Conservation (phyloP, 2,329 filamentous ascomycete species). For the Ascochyta clinopodiicola region DNA sequence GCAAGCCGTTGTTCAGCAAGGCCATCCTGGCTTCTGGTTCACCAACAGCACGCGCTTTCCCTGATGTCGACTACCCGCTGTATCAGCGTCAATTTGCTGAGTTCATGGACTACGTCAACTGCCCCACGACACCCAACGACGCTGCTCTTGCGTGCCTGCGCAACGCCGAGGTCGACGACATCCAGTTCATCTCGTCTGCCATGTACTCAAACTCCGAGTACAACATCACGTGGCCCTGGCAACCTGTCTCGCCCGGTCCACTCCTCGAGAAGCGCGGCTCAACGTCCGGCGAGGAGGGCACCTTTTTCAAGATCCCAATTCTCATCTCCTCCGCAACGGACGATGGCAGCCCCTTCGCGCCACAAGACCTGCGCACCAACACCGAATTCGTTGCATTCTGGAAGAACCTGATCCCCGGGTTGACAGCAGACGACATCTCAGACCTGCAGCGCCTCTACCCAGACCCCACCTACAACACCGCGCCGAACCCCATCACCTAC, state of each 20-base stretch:
- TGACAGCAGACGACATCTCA: constrained; percentile 36
- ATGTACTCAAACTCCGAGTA: constrained; percentile 50
- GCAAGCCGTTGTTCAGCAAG: constrained; percentile 41
- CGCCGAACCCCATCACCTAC: constrained; percentile 13
- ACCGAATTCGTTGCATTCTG: constrained; percentile 45
- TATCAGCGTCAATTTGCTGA: constrained; percentile 39
- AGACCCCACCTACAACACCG: constrained; percentile 19
- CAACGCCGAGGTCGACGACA: constrained; percentile 44
- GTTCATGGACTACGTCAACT: constrained; percentile 41
- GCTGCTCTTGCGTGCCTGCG: constrained; percentile 51
- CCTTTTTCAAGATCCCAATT: constrained; percentile 43
- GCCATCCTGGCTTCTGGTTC: constrained; percentile 45
- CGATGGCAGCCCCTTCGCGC: constrained; percentile 42
- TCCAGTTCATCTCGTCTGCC: constrained; percentile 50
- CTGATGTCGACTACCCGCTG: constrained; percentile 39
- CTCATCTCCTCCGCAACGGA: constrained; percentile 48
- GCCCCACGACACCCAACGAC: constrained; percentile 30
- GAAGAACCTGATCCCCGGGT: constrained; percentile 37
- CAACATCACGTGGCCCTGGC: constrained; percentile 58
- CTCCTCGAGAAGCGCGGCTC: constrained; percentile 58
- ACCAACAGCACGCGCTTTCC: constrained; percentile 46
- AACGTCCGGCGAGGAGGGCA: constrained; percentile 39
- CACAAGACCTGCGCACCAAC: constrained; percentile 44
- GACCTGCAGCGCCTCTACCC: constrained; percentile 43
- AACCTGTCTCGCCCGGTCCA: constrained; percentile 55